phyloP scores from a whole-genome alignment of 2,329 filamentous ascomycete genomes.

The Thielaviopsis euricoi region DNA sequence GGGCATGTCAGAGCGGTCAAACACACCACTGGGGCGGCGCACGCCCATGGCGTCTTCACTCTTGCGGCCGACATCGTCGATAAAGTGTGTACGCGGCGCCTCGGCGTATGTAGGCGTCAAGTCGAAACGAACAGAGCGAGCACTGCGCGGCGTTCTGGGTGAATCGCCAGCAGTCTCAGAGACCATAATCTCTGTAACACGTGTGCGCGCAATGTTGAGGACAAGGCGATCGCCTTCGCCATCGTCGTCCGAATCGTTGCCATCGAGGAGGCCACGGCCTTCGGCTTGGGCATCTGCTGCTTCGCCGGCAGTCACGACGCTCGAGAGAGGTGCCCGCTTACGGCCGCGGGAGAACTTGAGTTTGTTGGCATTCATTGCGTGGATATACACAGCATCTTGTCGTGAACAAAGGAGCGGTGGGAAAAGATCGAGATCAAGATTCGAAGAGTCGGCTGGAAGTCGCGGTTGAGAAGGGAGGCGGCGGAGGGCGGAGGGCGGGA shows the following conservation, averaged over 20 bases:
- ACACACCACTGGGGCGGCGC: constrained; percentile 10
- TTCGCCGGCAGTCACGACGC: constrained; percentile 1
- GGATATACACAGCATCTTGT: constrained; percentile 10
- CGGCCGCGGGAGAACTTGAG: constrained; percentile 11
- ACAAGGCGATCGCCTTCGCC: constrained; percentile 8
- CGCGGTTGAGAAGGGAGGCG: neutral
- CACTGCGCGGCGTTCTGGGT: constrained; percentile 40
- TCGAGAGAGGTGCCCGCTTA: constrained; percentile 5
- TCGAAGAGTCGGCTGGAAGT: neutral
- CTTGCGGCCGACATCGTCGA: constrained; percentile 9
- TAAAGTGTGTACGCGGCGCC: constrained; percentile 18
- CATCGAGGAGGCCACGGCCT: constrained; percentile 14
- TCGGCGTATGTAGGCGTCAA: constrained; percentile 30
- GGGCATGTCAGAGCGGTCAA: constrained; percentile 8
- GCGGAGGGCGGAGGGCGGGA: neutral
- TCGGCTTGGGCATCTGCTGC: constrained; percentile 14
- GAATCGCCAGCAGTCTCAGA: constrained; percentile 4
- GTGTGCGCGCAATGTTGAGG: constrained; percentile 9
- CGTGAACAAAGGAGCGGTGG: neutral
- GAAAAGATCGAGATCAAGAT: neutral
- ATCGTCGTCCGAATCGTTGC: constrained; percentile 13
- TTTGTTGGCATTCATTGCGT: constrained; percentile 8
- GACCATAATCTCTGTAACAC: constrained; percentile 4
- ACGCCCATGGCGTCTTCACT: constrained; percentile 8
- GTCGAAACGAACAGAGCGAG: constrained; percentile 62